Conservation (phyloP, 2,329 filamentous ascomycete species). For the Rhynchosporium graminicola region DNA sequence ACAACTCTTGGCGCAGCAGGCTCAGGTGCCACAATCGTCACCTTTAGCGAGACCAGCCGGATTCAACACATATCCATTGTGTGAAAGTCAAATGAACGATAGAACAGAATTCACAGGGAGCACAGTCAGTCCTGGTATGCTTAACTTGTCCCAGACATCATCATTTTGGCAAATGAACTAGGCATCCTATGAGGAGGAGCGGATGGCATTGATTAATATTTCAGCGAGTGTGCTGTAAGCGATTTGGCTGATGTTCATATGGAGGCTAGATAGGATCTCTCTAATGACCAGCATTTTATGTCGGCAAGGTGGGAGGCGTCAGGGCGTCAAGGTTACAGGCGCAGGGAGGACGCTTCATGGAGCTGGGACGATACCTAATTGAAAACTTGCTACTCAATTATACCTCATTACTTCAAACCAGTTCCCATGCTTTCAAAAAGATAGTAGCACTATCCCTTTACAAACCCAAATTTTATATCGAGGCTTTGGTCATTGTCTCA, state of each 20-base stretch:
- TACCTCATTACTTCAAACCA: neutral
- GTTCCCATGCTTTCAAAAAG: too few relatives aligned
- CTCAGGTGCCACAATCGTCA: constrained; percentile 24
- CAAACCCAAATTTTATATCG: neutral
- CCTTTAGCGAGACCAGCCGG: constrained; percentile 20
- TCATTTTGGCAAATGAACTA: constrained; percentile 19
- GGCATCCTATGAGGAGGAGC: neutral
- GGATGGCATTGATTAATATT: too few relatives aligned
- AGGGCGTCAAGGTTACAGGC: neutral
- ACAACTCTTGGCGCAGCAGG: constrained; percentile 31
- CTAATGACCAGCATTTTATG: neutral
- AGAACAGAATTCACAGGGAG: constrained; percentile 29
- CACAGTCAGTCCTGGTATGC: constrained; percentile 27
- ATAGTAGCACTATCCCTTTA: too few relatives aligned
- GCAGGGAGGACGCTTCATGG: neutral
- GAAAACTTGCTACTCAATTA: constrained; percentile 4
- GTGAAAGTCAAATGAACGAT: constrained; percentile 31
- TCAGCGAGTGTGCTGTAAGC: too few relatives aligned
- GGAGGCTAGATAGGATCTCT: constrained; percentile 4
- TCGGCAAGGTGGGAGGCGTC: constrained; percentile 1
- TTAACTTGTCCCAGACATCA: constrained; percentile 22
- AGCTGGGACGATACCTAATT: neutral
- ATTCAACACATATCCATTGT: constrained; percentile 25
- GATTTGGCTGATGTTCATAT: constrained; percentile 7
- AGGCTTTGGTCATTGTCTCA: constrained; percentile 6